These are phyloP conservation scores for Eutypella sp. DNA, from an alignment of 2,329 filamentous ascomycete genomes.

Conservation along the genomic window DNA sequence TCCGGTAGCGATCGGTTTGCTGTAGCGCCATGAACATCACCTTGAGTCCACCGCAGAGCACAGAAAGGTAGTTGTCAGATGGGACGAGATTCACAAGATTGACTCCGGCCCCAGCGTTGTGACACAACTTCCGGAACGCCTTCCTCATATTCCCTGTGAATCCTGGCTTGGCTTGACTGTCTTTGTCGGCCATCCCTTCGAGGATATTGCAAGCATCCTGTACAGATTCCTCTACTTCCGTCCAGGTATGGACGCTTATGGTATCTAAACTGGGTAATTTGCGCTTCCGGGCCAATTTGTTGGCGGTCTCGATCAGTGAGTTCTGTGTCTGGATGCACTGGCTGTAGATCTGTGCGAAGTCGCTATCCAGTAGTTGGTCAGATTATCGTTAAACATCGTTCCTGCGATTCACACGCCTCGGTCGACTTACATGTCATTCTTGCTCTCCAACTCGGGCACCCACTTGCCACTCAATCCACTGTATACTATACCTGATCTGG, in stretches of 20 bases:
- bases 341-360: neutral
- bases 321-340: neutral
- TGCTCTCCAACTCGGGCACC: neutral
- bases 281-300: neutral
- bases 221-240: neutral
- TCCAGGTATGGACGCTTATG: neutral
- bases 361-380: neutral
- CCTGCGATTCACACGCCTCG: neutral
- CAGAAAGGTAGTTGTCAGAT: conserved; percentile 5
- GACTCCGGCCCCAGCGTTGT: conserved; percentile 5
- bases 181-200: neutral
- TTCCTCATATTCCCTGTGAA: neutral
- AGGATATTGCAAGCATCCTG: neutral
- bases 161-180: neutral
- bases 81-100: conserved; percentile 6
- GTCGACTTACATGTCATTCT: neutral
- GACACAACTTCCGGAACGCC: conserved; percentile 6
- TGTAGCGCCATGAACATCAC: conserved; percentile 6
- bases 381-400: neutral
- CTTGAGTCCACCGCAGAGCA: conserved; percentile 10
- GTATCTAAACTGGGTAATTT: neutral
- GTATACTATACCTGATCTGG: neutral
- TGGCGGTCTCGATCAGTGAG: neutral
- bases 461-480: neutral
- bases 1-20: conserved; percentile 4